Conservation (phyloP, 371 early-diverging fungal species). For the Mortierella sp. region DNA sequence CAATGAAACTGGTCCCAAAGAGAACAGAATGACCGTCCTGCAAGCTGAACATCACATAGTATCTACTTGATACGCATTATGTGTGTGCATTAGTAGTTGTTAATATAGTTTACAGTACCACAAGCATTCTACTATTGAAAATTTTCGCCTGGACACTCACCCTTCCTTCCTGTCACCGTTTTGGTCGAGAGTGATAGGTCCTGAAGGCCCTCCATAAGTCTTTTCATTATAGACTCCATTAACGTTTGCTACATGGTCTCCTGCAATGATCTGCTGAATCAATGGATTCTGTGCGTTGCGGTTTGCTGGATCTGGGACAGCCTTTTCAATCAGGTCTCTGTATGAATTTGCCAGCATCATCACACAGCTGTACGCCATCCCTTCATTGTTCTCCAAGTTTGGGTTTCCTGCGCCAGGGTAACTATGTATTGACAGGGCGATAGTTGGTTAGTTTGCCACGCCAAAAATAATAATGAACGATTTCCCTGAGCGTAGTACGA, state of each 20-base stretch:
- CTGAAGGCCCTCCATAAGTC: background rate
- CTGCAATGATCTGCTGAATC: background rate
- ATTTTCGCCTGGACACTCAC: background rate
- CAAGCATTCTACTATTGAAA: background rate
- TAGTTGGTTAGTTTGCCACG: background rate
- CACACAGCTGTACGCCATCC: slow-evolving; percentile 23
- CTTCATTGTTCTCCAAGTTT: slow-evolving; percentile 22
- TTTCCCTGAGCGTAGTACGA: background rate
- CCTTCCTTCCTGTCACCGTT: background rate
- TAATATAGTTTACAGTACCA: background rate
- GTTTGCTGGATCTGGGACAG: background rate
- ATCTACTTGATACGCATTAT: background rate
- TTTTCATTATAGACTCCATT: background rate
- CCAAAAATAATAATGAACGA: background rate
- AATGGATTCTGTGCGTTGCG: background rate
- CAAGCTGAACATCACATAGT: slow-evolving; percentile 13
- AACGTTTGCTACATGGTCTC: background rate
- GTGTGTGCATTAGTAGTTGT: background rate
- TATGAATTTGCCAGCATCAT: slow-evolving; percentile 30
- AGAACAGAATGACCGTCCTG: slow-evolving; percentile 10
- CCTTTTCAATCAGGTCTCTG: background rate
- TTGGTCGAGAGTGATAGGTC: background rate
- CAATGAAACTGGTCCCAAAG: slow-evolving; percentile 8
- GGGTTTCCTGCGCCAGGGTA: slow-evolving; percentile 28
- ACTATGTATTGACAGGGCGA: background rate